These are phyloP conservation scores for Rhizophora apiculata DNA, from an alignment of 345 rosid species.

Conservation along the genomic window DNA sequence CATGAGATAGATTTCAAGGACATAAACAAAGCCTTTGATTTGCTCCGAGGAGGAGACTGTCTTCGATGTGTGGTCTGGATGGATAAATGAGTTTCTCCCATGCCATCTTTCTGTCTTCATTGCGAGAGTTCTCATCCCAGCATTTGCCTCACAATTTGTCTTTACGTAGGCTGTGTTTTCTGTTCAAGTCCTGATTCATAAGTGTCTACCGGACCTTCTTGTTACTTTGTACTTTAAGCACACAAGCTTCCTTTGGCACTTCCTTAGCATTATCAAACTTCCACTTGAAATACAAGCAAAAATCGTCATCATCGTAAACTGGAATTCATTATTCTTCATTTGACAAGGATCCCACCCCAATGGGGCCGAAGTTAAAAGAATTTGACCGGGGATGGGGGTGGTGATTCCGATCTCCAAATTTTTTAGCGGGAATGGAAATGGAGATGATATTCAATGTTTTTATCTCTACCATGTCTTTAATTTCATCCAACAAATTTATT, in stretches of 20 bases:
- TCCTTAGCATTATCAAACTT: constrained; percentile 29
- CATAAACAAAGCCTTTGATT: constrained; percentile 65
- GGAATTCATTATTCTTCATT: constrained; percentile 41
- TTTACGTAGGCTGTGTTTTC: neutral
- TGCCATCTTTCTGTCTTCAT: neutral
- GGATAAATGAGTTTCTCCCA: constrained; percentile 24
- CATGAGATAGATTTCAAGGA: constrained; percentile 72
- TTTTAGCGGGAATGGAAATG: too few relatives aligned
- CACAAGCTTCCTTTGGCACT: constrained; percentile 32
- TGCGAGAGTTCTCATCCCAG: neutral
- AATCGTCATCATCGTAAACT: constrained; percentile 55
- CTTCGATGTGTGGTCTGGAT: constrained; percentile 81
- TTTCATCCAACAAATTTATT: too few relatives aligned
- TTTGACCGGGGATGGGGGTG: too few relatives aligned
- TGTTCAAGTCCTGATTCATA: neutral
- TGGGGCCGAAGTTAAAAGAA: too few relatives aligned
- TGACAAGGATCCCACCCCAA: too few relatives aligned
- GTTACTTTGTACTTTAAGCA: neutral
- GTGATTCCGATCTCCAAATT: too few relatives aligned
- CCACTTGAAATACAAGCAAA: constrained; percentile 49
- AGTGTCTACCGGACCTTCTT: neutral
- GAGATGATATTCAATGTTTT: too few relatives aligned
- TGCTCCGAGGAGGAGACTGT: constrained; percentile 53
- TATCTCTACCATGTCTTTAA: too few relatives aligned
- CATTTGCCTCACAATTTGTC: neutral